Conservation (phyloP, 495 filamentous ascomycete genomes). For the Penicillium subrubescens region DNA sequence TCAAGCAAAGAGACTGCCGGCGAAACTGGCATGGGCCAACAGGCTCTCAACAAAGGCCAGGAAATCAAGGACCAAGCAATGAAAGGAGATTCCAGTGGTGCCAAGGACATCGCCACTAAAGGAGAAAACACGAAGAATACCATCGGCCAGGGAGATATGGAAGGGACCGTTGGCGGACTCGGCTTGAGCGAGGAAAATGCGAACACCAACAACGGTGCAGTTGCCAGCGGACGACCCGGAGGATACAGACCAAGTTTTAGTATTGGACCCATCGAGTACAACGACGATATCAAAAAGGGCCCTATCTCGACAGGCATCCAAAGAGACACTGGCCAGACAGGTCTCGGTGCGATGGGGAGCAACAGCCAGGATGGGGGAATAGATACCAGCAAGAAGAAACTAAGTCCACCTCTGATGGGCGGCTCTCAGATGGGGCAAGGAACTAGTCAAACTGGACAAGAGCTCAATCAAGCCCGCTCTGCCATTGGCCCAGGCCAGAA, state of each 20-base stretch:
- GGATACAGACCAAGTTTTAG: slow-evolving; percentile 9
- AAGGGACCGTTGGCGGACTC: slow-evolving; percentile 3
- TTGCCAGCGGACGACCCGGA: slow-evolving; percentile 12
- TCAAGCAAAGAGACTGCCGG: slow-evolving; percentile 9
- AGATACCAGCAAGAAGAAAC: neutral
- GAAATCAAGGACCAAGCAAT: slow-evolving; percentile 14
- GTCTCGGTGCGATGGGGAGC: slow-evolving; percentile 1
- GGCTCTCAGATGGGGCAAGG: neutral
- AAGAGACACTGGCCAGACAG: slow-evolving; percentile 12
- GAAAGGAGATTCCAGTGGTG: slow-evolving; percentile 16
- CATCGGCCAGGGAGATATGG: slow-evolving; percentile 1
- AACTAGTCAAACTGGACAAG: neutral
- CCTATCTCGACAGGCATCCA: slow-evolving; percentile 20
- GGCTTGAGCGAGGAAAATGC: slow-evolving; percentile 11
- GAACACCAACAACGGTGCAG: slow-evolving; percentile 12
- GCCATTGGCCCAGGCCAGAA: neutral
- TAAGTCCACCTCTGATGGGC: neutral
- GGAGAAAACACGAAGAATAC: slow-evolving; percentile 15
- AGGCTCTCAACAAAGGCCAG: slow-evolving; percentile 14
- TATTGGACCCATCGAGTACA: slow-evolving; percentile 13
- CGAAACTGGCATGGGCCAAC: slow-evolving; percentile 15
- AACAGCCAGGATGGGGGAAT: slow-evolving; percentile 1
- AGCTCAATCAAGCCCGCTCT: neutral
- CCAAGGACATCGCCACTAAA: slow-evolving; percentile 15
- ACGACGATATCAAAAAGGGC: slow-evolving; percentile 30